Conservation (phyloP, 2,329 filamentous ascomycete genomes). For the Fusarium nygamai region DNA sequence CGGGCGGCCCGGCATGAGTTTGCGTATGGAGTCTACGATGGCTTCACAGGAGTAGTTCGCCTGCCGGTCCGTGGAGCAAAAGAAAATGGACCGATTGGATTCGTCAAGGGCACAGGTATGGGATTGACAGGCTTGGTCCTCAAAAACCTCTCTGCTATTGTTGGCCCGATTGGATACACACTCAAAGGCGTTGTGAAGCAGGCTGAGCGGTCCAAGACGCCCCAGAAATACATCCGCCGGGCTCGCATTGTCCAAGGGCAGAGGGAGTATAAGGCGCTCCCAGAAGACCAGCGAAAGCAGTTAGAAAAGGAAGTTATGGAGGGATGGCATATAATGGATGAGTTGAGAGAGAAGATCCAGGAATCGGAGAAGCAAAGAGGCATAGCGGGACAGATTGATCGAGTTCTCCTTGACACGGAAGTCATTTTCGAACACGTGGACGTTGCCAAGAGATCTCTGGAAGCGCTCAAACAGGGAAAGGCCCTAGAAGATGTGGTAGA, state of each 20-base stretch:
- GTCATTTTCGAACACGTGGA: conserved; percentile 60
- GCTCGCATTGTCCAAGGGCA: conserved; percentile 69
- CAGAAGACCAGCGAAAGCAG: conserved; percentile 46
- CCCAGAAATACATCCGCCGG: conserved; percentile 62
- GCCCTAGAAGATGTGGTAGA: conserved; percentile 41
- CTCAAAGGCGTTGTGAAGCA: conserved; percentile 73
- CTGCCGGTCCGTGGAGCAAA: conserved; percentile 68
- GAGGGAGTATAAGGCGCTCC: conserved; percentile 53
- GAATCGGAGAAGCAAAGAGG: conserved; percentile 50
- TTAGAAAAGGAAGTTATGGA: conserved; percentile 42
- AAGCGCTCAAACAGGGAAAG: conserved; percentile 57
- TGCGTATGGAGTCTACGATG: conserved; percentile 71
- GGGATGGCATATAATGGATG: conserved; percentile 47
- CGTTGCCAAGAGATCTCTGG: conserved; percentile 56
- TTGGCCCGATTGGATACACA: conserved; percentile 69
- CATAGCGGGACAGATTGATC: conserved; percentile 50
- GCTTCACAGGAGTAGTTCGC: conserved; percentile 68
- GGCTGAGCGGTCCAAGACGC: conserved; percentile 61
- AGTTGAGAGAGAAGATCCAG: conserved; percentile 44
- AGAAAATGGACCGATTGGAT: conserved; percentile 58
- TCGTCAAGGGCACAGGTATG: conserved; percentile 67
- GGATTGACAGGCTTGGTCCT: conserved; percentile 71
- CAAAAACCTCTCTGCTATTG: conserved; percentile 70
- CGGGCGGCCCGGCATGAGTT: conserved; percentile 70
- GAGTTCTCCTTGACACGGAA: conserved; percentile 41